Evolutionary conservation across 2,329 filamentous ascomycete genomes (phyloP).

Genomic region (Pseudogymnoascus sp.): DNA sequence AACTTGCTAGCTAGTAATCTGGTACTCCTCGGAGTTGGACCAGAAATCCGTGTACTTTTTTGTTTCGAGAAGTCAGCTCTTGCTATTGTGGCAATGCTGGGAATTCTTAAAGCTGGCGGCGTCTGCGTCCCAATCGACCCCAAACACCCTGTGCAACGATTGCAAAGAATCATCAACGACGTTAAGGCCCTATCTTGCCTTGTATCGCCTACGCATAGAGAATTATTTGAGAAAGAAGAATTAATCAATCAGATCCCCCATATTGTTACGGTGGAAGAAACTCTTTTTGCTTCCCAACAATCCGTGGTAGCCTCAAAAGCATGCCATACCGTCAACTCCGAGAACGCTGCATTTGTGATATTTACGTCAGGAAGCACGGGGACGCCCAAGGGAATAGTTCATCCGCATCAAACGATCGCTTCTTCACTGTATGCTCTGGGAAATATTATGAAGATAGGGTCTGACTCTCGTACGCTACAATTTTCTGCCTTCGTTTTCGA

Average conservation of each 20-base stretch:
- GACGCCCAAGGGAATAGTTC: conserved; percentile 19
- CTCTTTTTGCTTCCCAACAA: neutral
- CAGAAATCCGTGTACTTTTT: conserved; percentile 16
- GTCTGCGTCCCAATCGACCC: conserved; percentile 25
- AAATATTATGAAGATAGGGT: neutral
- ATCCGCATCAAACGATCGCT: conserved; percentile 15
- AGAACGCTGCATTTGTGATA: conserved; percentile 16
- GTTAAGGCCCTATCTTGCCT: neutral
- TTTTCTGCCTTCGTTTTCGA: conserved; percentile 20
- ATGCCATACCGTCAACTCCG: conserved; percentile 1
- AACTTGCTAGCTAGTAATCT: conserved; percentile 1
- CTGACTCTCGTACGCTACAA: conserved; percentile 16
- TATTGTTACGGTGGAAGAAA: neutral
- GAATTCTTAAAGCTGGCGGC: conserved; percentile 23
- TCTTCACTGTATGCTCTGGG: conserved; percentile 10
- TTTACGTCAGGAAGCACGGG: conserved; percentile 20
- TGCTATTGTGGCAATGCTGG: conserved; percentile 24
- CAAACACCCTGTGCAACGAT: conserved; percentile 16
- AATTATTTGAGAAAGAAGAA: neutral
- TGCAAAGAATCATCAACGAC: neutral
- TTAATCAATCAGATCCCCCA: neutral
- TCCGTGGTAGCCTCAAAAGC: neutral
- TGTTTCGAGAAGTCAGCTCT: conserved; percentile 21
- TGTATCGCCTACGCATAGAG: neutral
- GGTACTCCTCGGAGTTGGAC: conserved; percentile 11